phyloP scores from a whole-genome alignment of 208 protist species.

The Naegleria lovaniensis region DNA sequence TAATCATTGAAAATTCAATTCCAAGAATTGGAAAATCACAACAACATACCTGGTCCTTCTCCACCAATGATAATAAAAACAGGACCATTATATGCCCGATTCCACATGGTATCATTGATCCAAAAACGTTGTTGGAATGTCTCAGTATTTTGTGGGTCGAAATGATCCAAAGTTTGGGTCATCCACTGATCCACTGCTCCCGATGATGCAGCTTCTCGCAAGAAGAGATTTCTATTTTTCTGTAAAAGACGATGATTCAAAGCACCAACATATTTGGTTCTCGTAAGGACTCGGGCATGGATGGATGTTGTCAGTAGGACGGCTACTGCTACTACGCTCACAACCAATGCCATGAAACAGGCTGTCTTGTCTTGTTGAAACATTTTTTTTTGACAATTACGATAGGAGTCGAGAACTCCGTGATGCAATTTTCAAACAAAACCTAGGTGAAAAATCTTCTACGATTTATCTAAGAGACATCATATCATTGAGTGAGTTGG shows the following conservation, averaged over 20 bases:
- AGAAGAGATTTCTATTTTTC: background rate
- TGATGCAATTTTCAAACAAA: too few species aligned
- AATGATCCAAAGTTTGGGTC: slow-evolving; percentile 31
- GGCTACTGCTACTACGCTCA: too few species aligned
- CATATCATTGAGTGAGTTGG: background rate
- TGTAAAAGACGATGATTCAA: background rate
- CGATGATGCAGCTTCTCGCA: too few species aligned
- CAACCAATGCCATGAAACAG: too few species aligned
- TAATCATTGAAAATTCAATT: too few species aligned
- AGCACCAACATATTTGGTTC: background rate
- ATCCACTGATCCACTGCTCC: background rate
- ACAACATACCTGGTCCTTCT: slow-evolving; percentile 25
- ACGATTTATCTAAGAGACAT: background rate
- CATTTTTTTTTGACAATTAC: too few species aligned
- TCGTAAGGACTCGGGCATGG: background rate
- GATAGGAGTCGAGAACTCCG: too few species aligned
- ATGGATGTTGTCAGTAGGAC: too few species aligned
- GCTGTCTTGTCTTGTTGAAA: too few species aligned
- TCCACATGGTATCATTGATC: slow-evolving; percentile 18
- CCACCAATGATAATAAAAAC: slow-evolving; percentile 31
- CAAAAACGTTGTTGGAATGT: slow-evolving; percentile 33
- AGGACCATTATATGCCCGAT: slow-evolving; percentile 17
- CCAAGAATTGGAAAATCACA: background rate
- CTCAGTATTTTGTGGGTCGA: slow-evolving; percentile 9
- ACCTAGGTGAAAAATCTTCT: too few species aligned